These are phyloP conservation scores for Albugo candida DNA, from an alignment of 352 stramenopile species.

Conservation along the genomic window DNA sequence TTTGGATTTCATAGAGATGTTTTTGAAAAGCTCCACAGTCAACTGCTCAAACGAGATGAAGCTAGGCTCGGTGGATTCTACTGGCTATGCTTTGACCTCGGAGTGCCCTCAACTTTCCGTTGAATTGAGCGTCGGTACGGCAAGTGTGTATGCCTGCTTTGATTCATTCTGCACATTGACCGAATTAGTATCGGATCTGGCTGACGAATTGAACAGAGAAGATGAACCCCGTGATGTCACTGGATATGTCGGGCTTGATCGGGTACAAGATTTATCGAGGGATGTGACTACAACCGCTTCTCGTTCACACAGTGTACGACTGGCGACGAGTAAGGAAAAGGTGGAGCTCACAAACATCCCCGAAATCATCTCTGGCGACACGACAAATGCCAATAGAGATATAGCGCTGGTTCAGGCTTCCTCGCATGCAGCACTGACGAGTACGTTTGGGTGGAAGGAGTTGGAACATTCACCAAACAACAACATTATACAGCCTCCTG, in stretches of 20 bases:
- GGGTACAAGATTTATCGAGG: slow-evolving; percentile 16
- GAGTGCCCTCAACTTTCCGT: slow-evolving; percentile 50
- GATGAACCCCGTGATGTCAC: slow-evolving; percentile 38
- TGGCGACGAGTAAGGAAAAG: too few relatives aligned
- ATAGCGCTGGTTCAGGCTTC: slow-evolving; percentile 1
- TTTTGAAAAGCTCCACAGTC: slow-evolving; percentile 21
- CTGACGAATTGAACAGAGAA: slow-evolving; percentile 45
- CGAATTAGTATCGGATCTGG: slow-evolving; percentile 45
- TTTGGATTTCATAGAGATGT: slow-evolving; percentile 72
- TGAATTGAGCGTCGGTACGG: slow-evolving; percentile 63
- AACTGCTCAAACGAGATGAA: neutral
- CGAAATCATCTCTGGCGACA: too few relatives aligned
- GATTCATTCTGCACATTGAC: slow-evolving; percentile 78
- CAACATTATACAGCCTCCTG: too few relatives aligned
- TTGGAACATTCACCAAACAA: too few relatives aligned
- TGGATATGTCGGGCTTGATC: slow-evolving; percentile 58
- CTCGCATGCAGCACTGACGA: neutral
- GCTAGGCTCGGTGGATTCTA: neutral
- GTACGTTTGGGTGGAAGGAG: neutral
- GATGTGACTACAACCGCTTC: too few relatives aligned
- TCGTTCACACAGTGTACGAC: too few relatives aligned
- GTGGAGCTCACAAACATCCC: too few relatives aligned
- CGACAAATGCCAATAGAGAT: too few relatives aligned
- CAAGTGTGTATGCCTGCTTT: slow-evolving; percentile 79
- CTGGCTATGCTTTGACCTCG: slow-evolving; percentile 3